Percentiles rank a stretch among this genome's conserved stretches.
phyloP scores from a whole-genome alignment of 2,329 filamentous ascomycete species.

The Calonectria honghensis region DNA sequence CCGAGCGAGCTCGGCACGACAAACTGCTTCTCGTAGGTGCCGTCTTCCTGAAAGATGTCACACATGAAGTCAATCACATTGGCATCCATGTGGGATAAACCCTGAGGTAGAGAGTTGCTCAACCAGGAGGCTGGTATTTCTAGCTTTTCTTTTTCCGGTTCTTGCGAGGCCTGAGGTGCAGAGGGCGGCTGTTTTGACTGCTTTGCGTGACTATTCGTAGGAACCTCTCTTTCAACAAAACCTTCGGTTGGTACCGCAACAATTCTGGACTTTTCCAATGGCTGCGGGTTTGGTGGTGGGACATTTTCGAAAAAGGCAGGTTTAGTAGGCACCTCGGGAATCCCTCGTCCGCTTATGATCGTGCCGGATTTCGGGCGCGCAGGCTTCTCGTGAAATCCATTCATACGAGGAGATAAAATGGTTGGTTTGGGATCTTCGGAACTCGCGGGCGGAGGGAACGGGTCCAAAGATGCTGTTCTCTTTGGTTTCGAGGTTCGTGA shows the following conservation, averaged over 20 bases:
- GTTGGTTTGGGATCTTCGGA: slow-evolving; percentile 57
- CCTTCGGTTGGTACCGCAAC: slow-evolving; percentile 20
- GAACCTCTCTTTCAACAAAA: slow-evolving; percentile 40
- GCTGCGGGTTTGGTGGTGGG: slow-evolving; percentile 50
- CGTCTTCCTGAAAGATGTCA: slow-evolving; percentile 75
- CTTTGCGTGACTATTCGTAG: slow-evolving; percentile 46
- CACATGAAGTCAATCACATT: slow-evolving; percentile 77
- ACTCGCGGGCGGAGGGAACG: slow-evolving; percentile 50
- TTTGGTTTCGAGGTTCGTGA: slow-evolving; percentile 54
- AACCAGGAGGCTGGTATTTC: slow-evolving; percentile 38
- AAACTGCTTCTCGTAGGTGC: slow-evolving; percentile 69
- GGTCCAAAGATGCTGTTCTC: slow-evolving; percentile 57
- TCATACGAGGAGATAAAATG: slow-evolving; percentile 57
- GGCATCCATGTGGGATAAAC: slow-evolving; percentile 71
- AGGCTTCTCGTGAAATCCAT: slow-evolving; percentile 60
- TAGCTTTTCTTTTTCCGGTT: background rate
- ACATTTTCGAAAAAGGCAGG: slow-evolving; percentile 64
- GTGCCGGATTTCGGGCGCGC: slow-evolving; percentile 56
- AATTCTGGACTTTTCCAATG: slow-evolving; percentile 26
- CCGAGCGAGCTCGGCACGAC: slow-evolving; percentile 12
- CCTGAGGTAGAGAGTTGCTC: slow-evolving; percentile 71
- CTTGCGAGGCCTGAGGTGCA: background rate
- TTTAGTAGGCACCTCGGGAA: slow-evolving; percentile 61
- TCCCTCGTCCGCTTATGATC: slow-evolving; percentile 52
- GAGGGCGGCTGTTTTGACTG: slow-evolving; percentile 50